Conservation (phyloP, 2,329 filamentous ascomycete species). For the Trichophyton simii region DNA sequence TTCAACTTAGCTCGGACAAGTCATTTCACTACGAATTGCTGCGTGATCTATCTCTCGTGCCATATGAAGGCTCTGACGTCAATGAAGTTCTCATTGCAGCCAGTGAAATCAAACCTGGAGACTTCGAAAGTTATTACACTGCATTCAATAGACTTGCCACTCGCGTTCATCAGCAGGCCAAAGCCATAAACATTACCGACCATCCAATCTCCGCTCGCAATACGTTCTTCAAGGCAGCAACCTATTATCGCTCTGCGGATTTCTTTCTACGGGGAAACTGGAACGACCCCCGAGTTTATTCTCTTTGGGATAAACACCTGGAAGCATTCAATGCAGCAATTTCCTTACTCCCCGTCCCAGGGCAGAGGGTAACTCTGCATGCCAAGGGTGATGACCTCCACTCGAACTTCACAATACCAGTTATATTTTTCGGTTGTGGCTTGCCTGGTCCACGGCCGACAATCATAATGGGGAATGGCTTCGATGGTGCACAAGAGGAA, state of each 20-base stretch:
- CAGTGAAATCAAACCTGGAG: slow-evolving; percentile 8
- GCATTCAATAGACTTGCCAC: slow-evolving; percentile 13
- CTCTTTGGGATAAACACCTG: slow-evolving; percentile 26
- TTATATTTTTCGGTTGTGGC: slow-evolving; percentile 24
- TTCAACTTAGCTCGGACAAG: slow-evolving; percentile 10
- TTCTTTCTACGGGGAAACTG: slow-evolving; percentile 33
- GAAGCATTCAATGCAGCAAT: slow-evolving; percentile 29
- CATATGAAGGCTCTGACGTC: slow-evolving; percentile 10
- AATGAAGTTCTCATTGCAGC: slow-evolving; percentile 10
- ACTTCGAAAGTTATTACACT: slow-evolving; percentile 9
- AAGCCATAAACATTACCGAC: slow-evolving; percentile 5
- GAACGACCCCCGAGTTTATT: slow-evolving; percentile 28
- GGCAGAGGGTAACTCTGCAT: slow-evolving; percentile 22
- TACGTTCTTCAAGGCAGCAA: slow-evolving; percentile 25
- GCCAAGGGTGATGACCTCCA: slow-evolving; percentile 8
- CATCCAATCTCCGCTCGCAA: slow-evolving; percentile 16
- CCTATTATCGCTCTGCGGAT: slow-evolving; percentile 32
- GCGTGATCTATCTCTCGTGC: slow-evolving; percentile 1
- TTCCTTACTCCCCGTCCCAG: slow-evolving; percentile 24
- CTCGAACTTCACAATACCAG: slow-evolving; percentile 23
- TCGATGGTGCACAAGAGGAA: slow-evolving; percentile 34
- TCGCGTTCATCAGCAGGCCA: slow-evolving; percentile 9
- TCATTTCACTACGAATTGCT: slow-evolving; percentile 13
- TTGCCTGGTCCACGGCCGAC: slow-evolving; percentile 12
- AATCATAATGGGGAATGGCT: slow-evolving; percentile 23